Evolutionary conservation across 495 filamentous ascomycete species (phyloP), one percentile per base, ranked within the genome.

Genomic region (Hypoxylon subgilvum): DNA sequence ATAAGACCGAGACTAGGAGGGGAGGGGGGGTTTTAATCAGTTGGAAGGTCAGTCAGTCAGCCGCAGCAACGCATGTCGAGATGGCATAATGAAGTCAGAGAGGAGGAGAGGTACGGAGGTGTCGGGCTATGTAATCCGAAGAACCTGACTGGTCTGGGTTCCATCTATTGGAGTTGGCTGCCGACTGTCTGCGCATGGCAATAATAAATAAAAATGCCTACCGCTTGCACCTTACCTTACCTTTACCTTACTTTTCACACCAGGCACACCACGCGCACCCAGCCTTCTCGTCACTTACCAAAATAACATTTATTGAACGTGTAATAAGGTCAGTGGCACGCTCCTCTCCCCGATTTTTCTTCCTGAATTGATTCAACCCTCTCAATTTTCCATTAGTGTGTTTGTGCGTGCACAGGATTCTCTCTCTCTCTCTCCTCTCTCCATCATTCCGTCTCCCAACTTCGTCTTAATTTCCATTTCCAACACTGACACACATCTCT

Each of bases 21-120:
- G 31, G 31, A 35, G 31, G 31, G 13, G 7, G 31, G 12, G 31
- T 5, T 5, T 5, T 30, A 30, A 10, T 42, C 27, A 19, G 46
- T 43, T n/a, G 19, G 23, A 9, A n/a, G 14, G 23, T 49, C 28
- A 21, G 44, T 53, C 32, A 38, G 54, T 40, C 57, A 48, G 50
- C 56, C 43, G 34, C 45, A 52, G 46, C 42, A 39, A 16, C 10
- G 31, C 22, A 36, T 35, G 51, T 49, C 39, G 51, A 45, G 45
- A 65, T 57, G 62, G 57, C 47, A 47, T 52, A 46, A 61, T 61
- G 56, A 65, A 61, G 62, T 57, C 51, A 61, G 40, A 65, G 50
- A 6, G 21, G 17, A 48, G 36, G 49, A 59, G 46, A 41, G 38
- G 12, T 10, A 32, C 56, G 62, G 62, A 61, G 52, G 27, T 48